Conservation (phyloP, 148 eudicot genomes). For the Mesembryanthemum crystallinum region DNA sequence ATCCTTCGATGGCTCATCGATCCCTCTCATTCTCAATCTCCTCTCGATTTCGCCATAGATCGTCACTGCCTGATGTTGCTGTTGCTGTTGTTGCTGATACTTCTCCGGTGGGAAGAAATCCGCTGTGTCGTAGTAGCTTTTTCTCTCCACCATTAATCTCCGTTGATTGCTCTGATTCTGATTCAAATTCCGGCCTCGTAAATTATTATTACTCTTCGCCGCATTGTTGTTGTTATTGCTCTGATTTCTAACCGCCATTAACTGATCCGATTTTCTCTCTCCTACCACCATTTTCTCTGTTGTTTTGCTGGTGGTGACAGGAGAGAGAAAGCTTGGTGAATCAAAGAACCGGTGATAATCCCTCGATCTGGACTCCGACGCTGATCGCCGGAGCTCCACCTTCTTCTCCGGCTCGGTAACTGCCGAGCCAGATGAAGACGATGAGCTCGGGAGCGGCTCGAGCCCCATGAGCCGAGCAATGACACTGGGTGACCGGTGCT, state of each 20-base stretch:
- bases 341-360: constrained; percentile 32
- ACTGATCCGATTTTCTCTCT: constrained; percentile 21
- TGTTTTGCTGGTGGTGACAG: constrained; percentile 1
- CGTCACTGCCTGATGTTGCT: constrained; percentile 49
- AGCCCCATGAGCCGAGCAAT: constrained; percentile 95
- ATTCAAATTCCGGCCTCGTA: neutral
- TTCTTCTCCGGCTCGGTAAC: constrained; percentile 28
- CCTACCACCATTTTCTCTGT: constrained; percentile 5
- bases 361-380: constrained; percentile 84
- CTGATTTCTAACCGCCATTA: constrained; percentile 18
- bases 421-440: constrained; percentile 15
- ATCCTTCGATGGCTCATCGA: constrained; percentile 74
- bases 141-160: constrained; percentile 43
- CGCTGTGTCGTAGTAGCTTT: constrained; percentile 55
- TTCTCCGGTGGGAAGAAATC: constrained; percentile 56
- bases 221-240: constrained; percentile 4
- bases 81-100: constrained; percentile 31
- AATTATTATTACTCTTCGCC: neutral
- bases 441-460: constrained; percentile 43
- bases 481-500: constrained; percentile 72
- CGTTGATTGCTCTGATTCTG: constrained; percentile 14
- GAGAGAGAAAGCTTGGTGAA: constrained; percentile 22
- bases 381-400: constrained; percentile 72
- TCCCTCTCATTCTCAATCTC: constrained; percentile 69
- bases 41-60: constrained; percentile 64